These are phyloP conservation scores for Erodium moschatum DNA, from an alignment of 441 rosid species.

Conservation along the genomic window DNA sequence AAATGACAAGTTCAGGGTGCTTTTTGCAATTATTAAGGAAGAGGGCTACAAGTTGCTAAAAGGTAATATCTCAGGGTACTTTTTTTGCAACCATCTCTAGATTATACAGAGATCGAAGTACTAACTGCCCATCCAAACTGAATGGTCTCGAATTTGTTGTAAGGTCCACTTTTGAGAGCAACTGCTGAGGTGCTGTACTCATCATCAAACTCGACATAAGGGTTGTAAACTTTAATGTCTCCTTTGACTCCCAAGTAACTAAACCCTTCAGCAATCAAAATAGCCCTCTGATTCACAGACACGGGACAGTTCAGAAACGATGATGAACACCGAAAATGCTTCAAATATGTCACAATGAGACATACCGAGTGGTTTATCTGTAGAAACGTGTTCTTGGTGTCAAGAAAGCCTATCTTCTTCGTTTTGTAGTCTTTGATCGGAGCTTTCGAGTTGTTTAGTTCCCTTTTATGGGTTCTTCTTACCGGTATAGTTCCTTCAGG, in stretches of 20 bases:
- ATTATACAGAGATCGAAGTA: background rate
- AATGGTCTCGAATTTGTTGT: conserved; percentile 37
- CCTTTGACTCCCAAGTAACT: conserved; percentile 48
- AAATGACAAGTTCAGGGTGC: too few relatives aligned
- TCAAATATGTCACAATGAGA: background rate
- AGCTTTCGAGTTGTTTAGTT: background rate
- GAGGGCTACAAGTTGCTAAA: too few relatives aligned
- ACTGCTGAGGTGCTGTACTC: conserved; percentile 49
- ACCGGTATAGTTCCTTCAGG: conserved; percentile 23
- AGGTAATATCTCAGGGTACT: too few relatives aligned
- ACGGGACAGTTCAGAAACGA: background rate
- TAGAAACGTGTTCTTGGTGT: background rate
- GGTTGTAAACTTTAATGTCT: conserved; percentile 59
- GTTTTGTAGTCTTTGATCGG: background rate
- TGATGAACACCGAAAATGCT: background rate
- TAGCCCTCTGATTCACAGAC: conserved; percentile 36
- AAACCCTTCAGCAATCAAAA: conserved; percentile 40
- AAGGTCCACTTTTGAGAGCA: conserved; percentile 42
- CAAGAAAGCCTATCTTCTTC: conserved; percentile 10
- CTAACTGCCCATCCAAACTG: conserved; percentile 70
- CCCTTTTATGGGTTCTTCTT: conserved; percentile 10
- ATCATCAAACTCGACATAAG: conserved; percentile 40
- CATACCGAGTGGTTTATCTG: background rate
- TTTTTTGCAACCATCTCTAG: background rate
- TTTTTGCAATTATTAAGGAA: too few relatives aligned